phyloP scores from a whole-genome alignment of 1,284 basidiomycete species.

The Papiliotrema laurentii region DNA sequence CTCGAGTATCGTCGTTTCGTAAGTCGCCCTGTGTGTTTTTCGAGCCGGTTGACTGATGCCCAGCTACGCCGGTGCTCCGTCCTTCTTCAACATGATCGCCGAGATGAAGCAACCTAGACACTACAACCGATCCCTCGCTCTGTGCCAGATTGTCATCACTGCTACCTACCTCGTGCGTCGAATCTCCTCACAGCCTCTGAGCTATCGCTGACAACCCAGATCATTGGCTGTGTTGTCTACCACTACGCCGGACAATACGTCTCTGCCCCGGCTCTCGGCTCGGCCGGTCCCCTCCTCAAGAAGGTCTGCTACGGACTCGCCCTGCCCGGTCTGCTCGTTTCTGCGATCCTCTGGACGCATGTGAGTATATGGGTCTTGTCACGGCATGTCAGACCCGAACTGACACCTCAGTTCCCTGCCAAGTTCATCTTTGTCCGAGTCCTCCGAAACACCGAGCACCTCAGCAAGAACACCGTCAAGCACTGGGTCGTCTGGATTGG shows the following conservation, averaged over 20 bases:
- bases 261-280: conserved; percentile 47
- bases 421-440: conserved; percentile 56
- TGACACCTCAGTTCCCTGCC: conserved; percentile 47
- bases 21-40: conserved; percentile 11
- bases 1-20: conserved; percentile 39
- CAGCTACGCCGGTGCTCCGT: conserved; percentile 25
- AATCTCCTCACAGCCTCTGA: not conserved
- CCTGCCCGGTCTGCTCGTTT: conserved; percentile 34
- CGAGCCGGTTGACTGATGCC: conserved; percentile 19
- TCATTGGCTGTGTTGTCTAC: conserved; percentile 22
- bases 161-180: conserved; percentile 24
- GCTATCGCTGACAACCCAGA: conserved; percentile 4
- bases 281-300: conserved; percentile 46
- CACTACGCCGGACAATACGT: conserved; percentile 41
- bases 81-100: not conserved
- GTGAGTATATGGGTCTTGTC: conserved; percentile 15
- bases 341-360: conserved; percentile 31
- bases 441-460: conserved; percentile 56
- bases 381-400: too few species aligned
- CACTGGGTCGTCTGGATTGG: conserved; percentile 57
- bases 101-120: conserved; percentile 34
- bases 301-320: conserved; percentile 25
- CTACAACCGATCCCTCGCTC: conserved; percentile 27
- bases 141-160: conserved; percentile 28
- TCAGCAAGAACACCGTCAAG: conserved; percentile 56